These are phyloP conservation scores for Batrachochytrium dendrobatidis DNA, from an alignment of 371 early-diverging fungal species.

Conservation along the genomic window DNA sequence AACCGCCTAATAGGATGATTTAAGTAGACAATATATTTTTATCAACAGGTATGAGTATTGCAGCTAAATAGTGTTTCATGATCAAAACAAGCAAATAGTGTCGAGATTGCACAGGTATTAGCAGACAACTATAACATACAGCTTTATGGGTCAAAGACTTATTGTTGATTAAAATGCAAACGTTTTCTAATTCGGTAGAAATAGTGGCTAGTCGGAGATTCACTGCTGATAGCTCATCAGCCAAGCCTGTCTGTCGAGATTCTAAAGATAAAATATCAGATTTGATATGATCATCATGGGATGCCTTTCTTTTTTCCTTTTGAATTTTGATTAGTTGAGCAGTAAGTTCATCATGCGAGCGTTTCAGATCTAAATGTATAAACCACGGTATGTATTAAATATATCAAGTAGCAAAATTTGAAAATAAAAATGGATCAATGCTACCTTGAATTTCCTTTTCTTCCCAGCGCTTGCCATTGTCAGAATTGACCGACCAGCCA, in stretches of 20 bases:
- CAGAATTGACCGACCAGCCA: constrained; percentile 19
- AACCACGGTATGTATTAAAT: neutral
- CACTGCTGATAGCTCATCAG: neutral
- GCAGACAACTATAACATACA: too few relatives aligned
- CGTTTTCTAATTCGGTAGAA: constrained; percentile 5
- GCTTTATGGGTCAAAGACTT: too few relatives aligned
- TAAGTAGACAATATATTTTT: constrained; percentile 2
- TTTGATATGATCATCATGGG: constrained; percentile 25
- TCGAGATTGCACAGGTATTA: too few relatives aligned
- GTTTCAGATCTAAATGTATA: constrained; percentile 40
- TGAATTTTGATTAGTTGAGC: constrained; percentile 61
- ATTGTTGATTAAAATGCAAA: too few relatives aligned
- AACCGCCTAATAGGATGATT: too few relatives aligned
- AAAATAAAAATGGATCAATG: constrained; percentile 3
- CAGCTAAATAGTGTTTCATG: too few relatives aligned
- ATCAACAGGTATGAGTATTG: too few relatives aligned
- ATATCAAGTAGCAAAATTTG: neutral
- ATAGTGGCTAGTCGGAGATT: neutral
- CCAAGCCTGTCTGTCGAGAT: constrained; percentile 10
- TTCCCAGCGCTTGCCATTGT: constrained; percentile 64
- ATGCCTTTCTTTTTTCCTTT: constrained; percentile 53
- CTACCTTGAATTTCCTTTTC: constrained; percentile 71
- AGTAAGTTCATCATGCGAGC: constrained; percentile 59
- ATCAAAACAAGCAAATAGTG: too few relatives aligned
- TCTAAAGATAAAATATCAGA: constrained; percentile 21